Evolutionary conservation across 2,329 filamentous ascomycete species (phyloP).

Genomic region (Xylaria sp.): DNA sequence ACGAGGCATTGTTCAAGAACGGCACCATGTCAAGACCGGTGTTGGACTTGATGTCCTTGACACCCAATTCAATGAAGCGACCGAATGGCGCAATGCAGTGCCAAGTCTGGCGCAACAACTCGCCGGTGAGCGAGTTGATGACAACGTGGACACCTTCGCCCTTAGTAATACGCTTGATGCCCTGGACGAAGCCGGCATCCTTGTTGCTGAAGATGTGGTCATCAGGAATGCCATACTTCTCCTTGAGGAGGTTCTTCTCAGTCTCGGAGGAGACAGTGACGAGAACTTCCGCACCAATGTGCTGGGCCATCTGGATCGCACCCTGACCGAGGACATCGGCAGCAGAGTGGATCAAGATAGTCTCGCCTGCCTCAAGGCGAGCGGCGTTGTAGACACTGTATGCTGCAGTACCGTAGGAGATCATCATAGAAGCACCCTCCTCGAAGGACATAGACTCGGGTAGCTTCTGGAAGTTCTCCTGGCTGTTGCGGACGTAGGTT

Average conservation of each 20-base stretch:
- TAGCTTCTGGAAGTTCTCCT: constrained; percentile 46
- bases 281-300: constrained; percentile 45
- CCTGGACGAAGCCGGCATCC: constrained; percentile 46
- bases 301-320: constrained; percentile 46
- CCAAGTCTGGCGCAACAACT: constrained; percentile 47
- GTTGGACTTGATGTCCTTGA: constrained; percentile 48
- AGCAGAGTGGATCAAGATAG: constrained; percentile 46
- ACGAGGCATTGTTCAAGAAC: constrained; percentile 46
- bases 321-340: constrained; percentile 45
- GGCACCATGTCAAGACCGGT: constrained; percentile 48
- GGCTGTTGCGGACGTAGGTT: constrained; percentile 45
- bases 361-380: constrained; percentile 45
- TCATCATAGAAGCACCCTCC: constrained; percentile 45
- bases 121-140: constrained; percentile 45
- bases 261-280: constrained; percentile 46
- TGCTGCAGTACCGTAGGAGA: constrained; percentile 45
- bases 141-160: constrained; percentile 45
- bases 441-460: constrained; percentile 46
- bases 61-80: constrained; percentile 46
- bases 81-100: constrained; percentile 48
- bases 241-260: constrained; percentile 45
- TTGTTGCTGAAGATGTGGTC: constrained; percentile 48
- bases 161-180: constrained; percentile 46
- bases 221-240: constrained; percentile 43
- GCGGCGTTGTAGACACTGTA: constrained; percentile 46